Conservation (phyloP, 2,329 filamentous ascomycete species). For the Paracorniculantispora psalliotae region DNA sequence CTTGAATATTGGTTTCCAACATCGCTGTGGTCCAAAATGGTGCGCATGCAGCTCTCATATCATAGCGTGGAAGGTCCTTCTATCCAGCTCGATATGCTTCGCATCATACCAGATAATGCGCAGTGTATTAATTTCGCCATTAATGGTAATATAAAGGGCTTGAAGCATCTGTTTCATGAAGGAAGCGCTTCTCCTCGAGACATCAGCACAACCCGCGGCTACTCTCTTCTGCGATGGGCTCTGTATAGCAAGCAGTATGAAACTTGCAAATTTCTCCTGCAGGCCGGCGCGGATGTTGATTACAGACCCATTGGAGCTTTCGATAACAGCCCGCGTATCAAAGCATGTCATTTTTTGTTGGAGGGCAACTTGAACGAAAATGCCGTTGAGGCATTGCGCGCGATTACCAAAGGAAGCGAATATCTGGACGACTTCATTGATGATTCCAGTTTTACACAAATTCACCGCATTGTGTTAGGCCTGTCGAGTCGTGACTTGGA, state of each 20-base stretch:
- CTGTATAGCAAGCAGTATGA: slow-evolving; percentile 29
- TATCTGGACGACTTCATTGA: slow-evolving; percentile 19
- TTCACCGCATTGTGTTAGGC: slow-evolving; percentile 19
- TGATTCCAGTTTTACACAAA: slow-evolving; percentile 17
- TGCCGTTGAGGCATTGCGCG: slow-evolving; percentile 16
- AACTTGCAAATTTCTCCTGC: slow-evolving; percentile 24
- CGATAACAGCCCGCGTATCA: slow-evolving; percentile 18
- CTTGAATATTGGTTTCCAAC: slow-evolving; percentile 30
- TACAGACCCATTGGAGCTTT: slow-evolving; percentile 19
- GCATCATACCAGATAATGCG: slow-evolving; percentile 25
- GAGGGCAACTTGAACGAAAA: slow-evolving; percentile 17
- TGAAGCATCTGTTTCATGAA: slow-evolving; percentile 25
- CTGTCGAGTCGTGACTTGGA: slow-evolving; percentile 14
- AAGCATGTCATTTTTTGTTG: slow-evolving; percentile 21
- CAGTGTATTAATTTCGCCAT: slow-evolving; percentile 25
- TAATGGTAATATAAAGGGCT: slow-evolving; percentile 25
- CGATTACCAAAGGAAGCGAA: slow-evolving; percentile 20
- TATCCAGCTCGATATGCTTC: slow-evolving; percentile 24
- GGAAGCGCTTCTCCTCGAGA: slow-evolving; percentile 29
- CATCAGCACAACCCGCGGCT: slow-evolving; percentile 27
- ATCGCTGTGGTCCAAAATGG: slow-evolving; percentile 25
- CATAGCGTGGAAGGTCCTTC: slow-evolving; percentile 20
- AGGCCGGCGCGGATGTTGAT: slow-evolving; percentile 26
- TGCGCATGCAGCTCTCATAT: slow-evolving; percentile 23
- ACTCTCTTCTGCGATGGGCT: slow-evolving; percentile 29